Evolutionary conservation across 2,329 filamentous ascomycete genomes (phyloP).

Genomic region (Hypoxylon sp.): DNA sequence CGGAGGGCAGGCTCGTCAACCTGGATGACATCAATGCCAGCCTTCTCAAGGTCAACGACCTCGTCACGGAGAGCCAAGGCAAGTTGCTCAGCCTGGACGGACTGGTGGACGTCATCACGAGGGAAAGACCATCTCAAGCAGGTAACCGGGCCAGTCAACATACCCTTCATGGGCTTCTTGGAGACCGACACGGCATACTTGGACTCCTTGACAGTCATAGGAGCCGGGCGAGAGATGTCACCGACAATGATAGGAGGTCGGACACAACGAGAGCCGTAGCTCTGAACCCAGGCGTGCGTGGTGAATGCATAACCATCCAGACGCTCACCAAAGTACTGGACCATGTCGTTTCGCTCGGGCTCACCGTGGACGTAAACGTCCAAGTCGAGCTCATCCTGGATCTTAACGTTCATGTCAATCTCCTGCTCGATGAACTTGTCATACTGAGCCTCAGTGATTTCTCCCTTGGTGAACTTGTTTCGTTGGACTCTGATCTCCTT

Average conservation of each 20-base stretch:
- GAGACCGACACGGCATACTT: constrained; percentile 97
- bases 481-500: constrained; percentile 97
- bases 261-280: constrained; percentile 97
- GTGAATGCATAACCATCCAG: constrained; percentile 98
- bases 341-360: constrained; percentile 99
- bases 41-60: constrained; percentile 97
- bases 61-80: constrained; percentile 98
- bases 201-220: constrained; percentile 99
- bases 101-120: constrained; percentile 99
- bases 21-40: constrained; percentile 97
- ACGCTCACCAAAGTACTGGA: constrained; percentile 99
- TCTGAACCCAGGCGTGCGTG: constrained; percentile 98
- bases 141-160: constrained; percentile 99
- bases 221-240: constrained; percentile 95
- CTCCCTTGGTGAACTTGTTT: constrained; percentile 99
- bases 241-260: constrained; percentile 98
- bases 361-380: constrained; percentile 99
- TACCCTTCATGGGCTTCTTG: constrained; percentile 99
- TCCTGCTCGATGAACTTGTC: constrained; percentile 99
- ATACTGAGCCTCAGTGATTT: constrained; percentile 93
- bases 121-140: constrained; percentile 99
- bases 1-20: constrained; percentile 99
- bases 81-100: constrained; percentile 97
- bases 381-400: constrained; percentile 97
- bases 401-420: constrained; percentile 93